These are phyloP conservation scores for Hibiscus tridactylites DNA, from an alignment of 345 rosid genomes.

Conservation along the genomic window DNA sequence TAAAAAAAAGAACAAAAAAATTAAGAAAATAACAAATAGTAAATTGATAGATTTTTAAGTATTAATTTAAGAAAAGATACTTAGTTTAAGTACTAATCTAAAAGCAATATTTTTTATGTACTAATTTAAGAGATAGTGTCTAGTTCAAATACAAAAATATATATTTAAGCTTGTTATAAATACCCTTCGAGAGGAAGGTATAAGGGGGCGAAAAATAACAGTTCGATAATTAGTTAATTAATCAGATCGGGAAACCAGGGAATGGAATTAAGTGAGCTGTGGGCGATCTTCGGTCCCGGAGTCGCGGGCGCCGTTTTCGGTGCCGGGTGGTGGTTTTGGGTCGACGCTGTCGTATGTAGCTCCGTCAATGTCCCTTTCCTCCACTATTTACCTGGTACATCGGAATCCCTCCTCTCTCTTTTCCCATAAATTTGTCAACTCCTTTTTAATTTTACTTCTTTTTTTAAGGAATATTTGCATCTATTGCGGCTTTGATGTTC, in stretches of 20 bases:
- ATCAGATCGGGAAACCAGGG: background rate
- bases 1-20: no score
- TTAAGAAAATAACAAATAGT: no score
- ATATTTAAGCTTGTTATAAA: no score
- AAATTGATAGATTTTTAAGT: no score
- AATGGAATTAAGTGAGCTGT: conserved; percentile 69
- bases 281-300: conserved; percentile 85
- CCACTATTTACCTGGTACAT: conserved; percentile 81
- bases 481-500: conserved; percentile 96
- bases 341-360: conserved; percentile 93
- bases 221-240: background rate
- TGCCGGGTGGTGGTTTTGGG: conserved; percentile 99
- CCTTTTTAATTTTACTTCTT: background rate
- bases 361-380: conserved; percentile 66
- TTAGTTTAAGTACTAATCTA: no score
- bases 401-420: background rate
- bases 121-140: no score
- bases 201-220: no score
- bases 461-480: conserved; percentile 70
- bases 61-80: no score
- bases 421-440: background rate
- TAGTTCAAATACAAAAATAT: no score
- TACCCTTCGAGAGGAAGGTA: no score
- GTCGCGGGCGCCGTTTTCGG: conserved; percentile 89
- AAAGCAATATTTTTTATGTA: no score